Evolutionary conservation across 2,329 filamentous ascomycete species (phyloP).

Genomic region (Fusarium mexicanum): DNA sequence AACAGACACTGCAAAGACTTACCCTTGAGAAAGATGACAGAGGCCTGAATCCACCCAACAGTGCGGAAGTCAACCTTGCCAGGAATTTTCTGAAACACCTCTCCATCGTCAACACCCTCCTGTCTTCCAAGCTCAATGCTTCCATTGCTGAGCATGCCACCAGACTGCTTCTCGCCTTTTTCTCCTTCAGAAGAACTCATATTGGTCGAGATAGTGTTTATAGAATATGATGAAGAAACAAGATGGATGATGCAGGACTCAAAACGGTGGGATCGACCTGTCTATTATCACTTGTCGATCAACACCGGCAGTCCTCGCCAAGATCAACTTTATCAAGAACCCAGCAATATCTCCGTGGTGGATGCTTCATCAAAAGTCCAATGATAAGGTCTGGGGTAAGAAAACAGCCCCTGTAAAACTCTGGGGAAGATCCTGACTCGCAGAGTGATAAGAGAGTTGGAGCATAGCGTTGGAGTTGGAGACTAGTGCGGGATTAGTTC

Average conservation of each 20-base stretch:
- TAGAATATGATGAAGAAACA: background rate
- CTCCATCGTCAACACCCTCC: constrained; percentile 44
- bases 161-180: constrained; percentile 18
- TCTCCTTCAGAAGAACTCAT: constrained; percentile 18
- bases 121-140: constrained; percentile 35
- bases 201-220: constrained; percentile 1
- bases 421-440: constrained; percentile 21
- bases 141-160: constrained; percentile 7
- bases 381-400: constrained; percentile 24
- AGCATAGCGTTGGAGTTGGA: constrained; percentile 16
- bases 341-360: background rate
- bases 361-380: background rate
- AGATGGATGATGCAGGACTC: background rate
- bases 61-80: constrained; percentile 58
- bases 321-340: constrained; percentile 9
- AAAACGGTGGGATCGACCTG: background rate
- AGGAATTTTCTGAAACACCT: constrained; percentile 57
- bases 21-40: constrained; percentile 59
- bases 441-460: constrained; percentile 15
- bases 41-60: constrained; percentile 58
- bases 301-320: background rate
- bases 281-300: constrained; percentile 16
- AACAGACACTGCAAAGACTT: no score
- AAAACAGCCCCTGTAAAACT: constrained; percentile 4
- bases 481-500: background rate